Evolutionary conservation across 345 rosid genomes (phyloP), one percentile per base, ranked within the genome.

Genomic region (Barbarea vulgaris): DNA sequence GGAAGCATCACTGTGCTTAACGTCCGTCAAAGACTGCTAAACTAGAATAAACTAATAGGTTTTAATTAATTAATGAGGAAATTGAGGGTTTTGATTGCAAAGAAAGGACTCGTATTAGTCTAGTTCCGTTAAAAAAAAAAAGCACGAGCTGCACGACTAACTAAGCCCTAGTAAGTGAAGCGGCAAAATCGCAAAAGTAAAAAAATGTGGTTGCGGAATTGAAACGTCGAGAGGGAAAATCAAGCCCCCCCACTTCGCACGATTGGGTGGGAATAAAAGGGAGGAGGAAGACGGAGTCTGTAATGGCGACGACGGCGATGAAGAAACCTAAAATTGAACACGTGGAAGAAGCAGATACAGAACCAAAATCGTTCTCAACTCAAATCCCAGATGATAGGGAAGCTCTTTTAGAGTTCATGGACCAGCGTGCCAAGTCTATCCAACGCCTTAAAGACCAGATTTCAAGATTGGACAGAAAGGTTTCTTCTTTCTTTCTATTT

Each of bases 331-430:
- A 72, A 72, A 46, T 33, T 33, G 81, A 78, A 34, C 5, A 50
- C 28, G 72, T 15, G 55, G 80, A 77, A 70, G 80, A 37, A 39
- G 67, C 3, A 10, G 79, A 28, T 33, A n/a, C 15, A 6, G 61
- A 54, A 54, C 46, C 72, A 5, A 31, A 31, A 21, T 39, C 36
- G 46, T 15, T 25, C 55, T 31, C 75, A 15, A 28, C 65, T 7
- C 47, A 18, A 66, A 78, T 72, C 58, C 81, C 81, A 44, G 53
- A 72, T 33, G 52, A 67, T 78, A 72, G 22, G 42, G 81, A 78
- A 66, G 36, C 69, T 59, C 77, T 78, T 1, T 42, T 78, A 52
- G 77, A 66, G 14, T 78, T 47, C 70, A 78, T 78, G 77, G 77
- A 78, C 77, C 54, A 72, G 37, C 77, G 64, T 50, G 74, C 81